Conservation (phyloP, 805 yeast species). For the Starmerella riodocensis region DNA sequence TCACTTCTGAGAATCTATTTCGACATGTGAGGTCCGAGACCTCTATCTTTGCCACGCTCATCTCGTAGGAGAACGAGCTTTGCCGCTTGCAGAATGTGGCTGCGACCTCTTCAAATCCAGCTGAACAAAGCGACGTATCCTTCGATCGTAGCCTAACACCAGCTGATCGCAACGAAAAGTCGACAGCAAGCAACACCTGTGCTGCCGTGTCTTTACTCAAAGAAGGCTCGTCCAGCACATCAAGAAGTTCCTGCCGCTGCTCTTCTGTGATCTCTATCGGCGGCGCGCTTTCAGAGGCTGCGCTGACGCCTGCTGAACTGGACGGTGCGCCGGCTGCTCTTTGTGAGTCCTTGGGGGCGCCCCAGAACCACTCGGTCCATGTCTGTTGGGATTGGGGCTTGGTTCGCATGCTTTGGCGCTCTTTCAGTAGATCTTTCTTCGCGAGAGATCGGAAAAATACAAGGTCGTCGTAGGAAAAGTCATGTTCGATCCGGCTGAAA, state of each 20-base stretch:
- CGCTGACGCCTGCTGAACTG: not conserved
- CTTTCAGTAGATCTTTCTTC: constrained; percentile 48
- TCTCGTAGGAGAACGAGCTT: constrained; percentile 57
- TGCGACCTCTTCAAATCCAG: constrained; percentile 70
- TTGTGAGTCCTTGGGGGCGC: constrained; percentile 4
- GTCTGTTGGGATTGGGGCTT: constrained; percentile 7
- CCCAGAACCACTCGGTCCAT: constrained; percentile 22
- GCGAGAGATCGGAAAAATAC: constrained; percentile 76
- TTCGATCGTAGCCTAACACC: constrained; percentile 47
- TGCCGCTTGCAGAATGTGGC: constrained; percentile 63
- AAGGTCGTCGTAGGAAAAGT: constrained; percentile 61
- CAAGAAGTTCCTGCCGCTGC: constrained; percentile 77
- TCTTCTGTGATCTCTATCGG: constrained; percentile 51
- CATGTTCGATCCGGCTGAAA: constrained; percentile 44
- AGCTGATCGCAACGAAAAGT: constrained; percentile 61
- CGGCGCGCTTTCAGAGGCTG: constrained; percentile 30
- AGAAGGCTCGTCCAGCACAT: constrained; percentile 86
- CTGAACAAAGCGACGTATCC: constrained; percentile 47
- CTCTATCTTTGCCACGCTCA: constrained; percentile 65
- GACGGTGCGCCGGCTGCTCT: not conserved
- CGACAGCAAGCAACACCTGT: constrained; percentile 46
- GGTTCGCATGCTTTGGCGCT: constrained; percentile 25
- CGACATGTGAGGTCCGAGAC: constrained; percentile 77
- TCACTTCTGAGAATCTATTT: constrained; percentile 48
- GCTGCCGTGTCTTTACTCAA: constrained; percentile 25